phyloP scores from a whole-genome alignment of 2,329 filamentous ascomycete species.

The Talaromyces sp. region DNA sequence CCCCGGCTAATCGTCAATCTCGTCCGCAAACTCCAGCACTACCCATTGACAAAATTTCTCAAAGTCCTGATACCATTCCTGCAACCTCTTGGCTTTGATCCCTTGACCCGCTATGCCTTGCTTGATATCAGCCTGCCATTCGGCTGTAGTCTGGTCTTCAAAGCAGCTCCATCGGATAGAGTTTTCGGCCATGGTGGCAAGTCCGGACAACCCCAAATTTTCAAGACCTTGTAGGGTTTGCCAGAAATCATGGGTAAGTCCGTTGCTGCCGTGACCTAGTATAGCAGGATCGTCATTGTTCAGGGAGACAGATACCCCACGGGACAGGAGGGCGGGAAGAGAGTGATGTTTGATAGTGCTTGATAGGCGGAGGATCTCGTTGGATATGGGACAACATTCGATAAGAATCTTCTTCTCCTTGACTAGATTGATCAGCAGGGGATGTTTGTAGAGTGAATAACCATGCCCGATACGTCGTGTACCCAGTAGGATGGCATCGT shows the following conservation, averaged over 20 bases:
- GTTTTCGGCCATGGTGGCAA: conserved; percentile 87
- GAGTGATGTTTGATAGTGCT: conserved; percentile 74
- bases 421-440: conserved; percentile 80
- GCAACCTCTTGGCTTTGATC: conserved; percentile 67
- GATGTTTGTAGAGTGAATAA: conserved; percentile 87
- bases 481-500: conserved; percentile 82
- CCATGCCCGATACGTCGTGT: conserved; percentile 87
- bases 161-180: conserved; percentile 87
- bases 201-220: conserved; percentile 80
- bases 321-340: conserved; percentile 76
- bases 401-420: conserved; percentile 84
- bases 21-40: conserved; percentile 67
- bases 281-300: conserved; percentile 91
- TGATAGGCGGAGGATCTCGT: conserved; percentile 79
- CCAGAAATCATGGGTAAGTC: conserved; percentile 92
- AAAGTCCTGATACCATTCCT: conserved; percentile 77
- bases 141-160: conserved; percentile 68
- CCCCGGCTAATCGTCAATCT: conserved; percentile 40
- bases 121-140: conserved; percentile 70
- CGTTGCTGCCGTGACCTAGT: conserved; percentile 74
- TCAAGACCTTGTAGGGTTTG: conserved; percentile 88
- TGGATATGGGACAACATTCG: conserved; percentile 87
- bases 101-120: conserved; percentile 70
- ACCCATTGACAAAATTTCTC: conserved; percentile 91
- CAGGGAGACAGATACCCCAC: conserved; percentile 78